Percentiles rank a stretch among this genome's conserved stretches.
These are phyloP conservation scores for Talaromyces trachyspermus DNA, from an alignment of 495 filamentous ascomycete genomes.

Conservation along the genomic window DNA sequence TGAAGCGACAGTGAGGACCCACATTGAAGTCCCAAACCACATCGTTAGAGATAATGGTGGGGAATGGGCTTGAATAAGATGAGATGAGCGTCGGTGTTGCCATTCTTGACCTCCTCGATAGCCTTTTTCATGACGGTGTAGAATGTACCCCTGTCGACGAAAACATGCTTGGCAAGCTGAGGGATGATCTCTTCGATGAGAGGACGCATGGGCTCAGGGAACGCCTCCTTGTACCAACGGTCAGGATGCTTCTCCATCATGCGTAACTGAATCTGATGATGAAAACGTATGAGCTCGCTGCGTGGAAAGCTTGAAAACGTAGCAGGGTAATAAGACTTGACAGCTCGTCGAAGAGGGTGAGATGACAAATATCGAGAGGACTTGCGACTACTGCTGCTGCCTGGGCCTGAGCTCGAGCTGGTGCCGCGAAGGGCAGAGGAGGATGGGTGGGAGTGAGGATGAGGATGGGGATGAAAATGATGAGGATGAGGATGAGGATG, in stretches of 20 bases:
- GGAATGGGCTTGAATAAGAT: neutral
- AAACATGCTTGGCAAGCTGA: neutral
- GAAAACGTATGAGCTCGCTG: neutral
- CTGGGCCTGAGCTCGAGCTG: neutral
- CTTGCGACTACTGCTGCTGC: neutral
- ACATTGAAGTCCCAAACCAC: neutral
- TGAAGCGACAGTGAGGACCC: conserved; percentile 4
- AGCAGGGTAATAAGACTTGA: no score
- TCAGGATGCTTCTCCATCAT: neutral
- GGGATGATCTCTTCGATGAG: neutral
- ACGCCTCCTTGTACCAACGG: neutral
- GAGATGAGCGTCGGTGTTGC: neutral
- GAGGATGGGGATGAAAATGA: neutral
- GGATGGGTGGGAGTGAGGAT: neutral
- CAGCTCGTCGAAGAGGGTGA: no score
- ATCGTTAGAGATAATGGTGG: neutral
- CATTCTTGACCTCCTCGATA: neutral
- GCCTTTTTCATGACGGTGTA: neutral
- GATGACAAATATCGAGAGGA: neutral
- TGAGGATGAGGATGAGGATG: neutral
- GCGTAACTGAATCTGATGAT: neutral
- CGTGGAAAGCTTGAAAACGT: neutral
- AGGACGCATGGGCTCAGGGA: neutral
- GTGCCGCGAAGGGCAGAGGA: neutral
- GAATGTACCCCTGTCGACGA: neutral